Evolutionary conservation across 2,329 filamentous ascomycete species (phyloP).

Genomic region (Aureobasidium zeae): DNA sequence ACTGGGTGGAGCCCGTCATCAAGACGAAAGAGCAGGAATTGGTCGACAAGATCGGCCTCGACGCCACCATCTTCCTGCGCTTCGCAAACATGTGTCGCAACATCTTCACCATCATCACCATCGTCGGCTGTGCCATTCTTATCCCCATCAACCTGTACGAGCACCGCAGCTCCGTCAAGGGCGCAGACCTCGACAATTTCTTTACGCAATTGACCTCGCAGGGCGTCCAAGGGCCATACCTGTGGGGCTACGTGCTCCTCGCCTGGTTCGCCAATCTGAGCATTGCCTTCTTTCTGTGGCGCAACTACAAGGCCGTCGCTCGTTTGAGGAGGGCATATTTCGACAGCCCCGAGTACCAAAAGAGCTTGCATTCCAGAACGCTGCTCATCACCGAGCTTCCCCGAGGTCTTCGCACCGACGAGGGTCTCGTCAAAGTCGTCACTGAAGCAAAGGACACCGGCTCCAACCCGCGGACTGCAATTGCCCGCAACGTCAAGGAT

Average conservation of each 20-base stretch:
- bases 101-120: slow-evolving; percentile 64
- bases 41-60: slow-evolving; percentile 76
- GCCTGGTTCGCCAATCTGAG: slow-evolving; percentile 63
- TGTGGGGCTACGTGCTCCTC: slow-evolving; percentile 52
- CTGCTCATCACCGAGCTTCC: slow-evolving; percentile 74
- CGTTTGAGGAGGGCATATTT: slow-evolving; percentile 69
- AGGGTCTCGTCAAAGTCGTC: slow-evolving; percentile 76
- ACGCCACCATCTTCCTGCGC: slow-evolving; percentile 82
- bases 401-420: slow-evolving; percentile 65
- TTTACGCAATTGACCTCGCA: slow-evolving; percentile 51
- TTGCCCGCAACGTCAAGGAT: slow-evolving; percentile 86
- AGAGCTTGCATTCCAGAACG: slow-evolving; percentile 66
- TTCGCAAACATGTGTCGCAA: slow-evolving; percentile 88
- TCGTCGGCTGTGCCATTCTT: slow-evolving; percentile 67
- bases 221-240: slow-evolving; percentile 39
- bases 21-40: slow-evolving; percentile 67
- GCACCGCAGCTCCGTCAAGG: slow-evolving; percentile 25
- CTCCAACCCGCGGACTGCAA: slow-evolving; percentile 67
- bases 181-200: slow-evolving; percentile 25
- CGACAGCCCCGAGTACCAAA: slow-evolving; percentile 77
- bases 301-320: slow-evolving; percentile 70
- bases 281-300: slow-evolving; percentile 75
- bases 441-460: slow-evolving; percentile 71
- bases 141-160: slow-evolving; percentile 65
- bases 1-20: slow-evolving; percentile 74